Base-by-base conservation (phyloP, 106 monocot genomes). In the Cymbidium sinense region DNA sequence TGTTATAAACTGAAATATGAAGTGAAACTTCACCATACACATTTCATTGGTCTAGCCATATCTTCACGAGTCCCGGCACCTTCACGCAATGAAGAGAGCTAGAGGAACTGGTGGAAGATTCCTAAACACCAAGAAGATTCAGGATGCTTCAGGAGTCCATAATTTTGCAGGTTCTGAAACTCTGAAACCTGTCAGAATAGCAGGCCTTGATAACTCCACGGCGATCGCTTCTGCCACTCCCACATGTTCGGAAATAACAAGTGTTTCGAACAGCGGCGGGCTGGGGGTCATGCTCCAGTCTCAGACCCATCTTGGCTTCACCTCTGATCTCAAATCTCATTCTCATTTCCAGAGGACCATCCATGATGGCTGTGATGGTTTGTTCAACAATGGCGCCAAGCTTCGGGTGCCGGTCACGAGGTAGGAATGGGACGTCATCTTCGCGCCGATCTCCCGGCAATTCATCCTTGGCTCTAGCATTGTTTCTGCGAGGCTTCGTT, bases 61-160 rank as follows among this genome's bases (percentile, higher is more conserved):
- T 67, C 93, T 94, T 35, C 93, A 94, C 27, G 93, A 94, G 74
- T 94, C 93, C 34, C 90, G 93, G 10, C 93, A 94, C 78, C 77
- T 70, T 17, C 93, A 94, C 41, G 93, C 93, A 0, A 87, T 94
- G 85, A 86, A 84, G 76, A 83, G 93, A 74, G 82, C 77, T n/a
- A 82, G 93, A 20, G 93, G 93, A 74, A 78, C 78, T 3, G 91
- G 91, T 25, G 93, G 93, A 4, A 79, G 93, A 65, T 94, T 94
- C 82, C 85, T 94, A 23, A 94, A 91, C 61, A 87, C 88, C 21
- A 94, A 89, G 72, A 79, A 85, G 81, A 79, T 75, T 39, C 30
- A 73, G 50, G 75, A 82, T 30, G 76, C 34, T 10, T 19, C 84
- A 61, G 50, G 34, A 62, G 25, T 4, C 33, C 76, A 51, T 52